phyloP scores from a whole-genome alignment of 2,329 filamentous ascomycete species.

The Metarhizium anisopliae region DNA sequence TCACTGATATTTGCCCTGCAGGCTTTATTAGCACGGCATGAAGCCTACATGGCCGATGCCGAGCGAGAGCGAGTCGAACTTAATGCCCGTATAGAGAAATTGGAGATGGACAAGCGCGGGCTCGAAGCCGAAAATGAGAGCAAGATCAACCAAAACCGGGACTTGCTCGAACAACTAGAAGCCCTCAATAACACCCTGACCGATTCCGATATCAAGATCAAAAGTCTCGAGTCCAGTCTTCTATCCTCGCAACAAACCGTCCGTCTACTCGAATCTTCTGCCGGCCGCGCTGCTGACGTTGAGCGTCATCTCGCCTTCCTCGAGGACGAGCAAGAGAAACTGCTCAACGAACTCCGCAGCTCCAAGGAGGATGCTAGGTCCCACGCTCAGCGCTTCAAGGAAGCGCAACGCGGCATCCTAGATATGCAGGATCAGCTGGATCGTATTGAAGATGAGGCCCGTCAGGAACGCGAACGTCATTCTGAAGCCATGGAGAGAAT shows the following conservation, averaged over 20 bases:
- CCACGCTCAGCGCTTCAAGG: conserved; percentile 74
- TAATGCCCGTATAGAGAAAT: conserved; percentile 59
- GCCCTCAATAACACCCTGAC: conserved; percentile 67
- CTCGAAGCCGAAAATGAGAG: conserved; percentile 70
- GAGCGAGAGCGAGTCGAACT: conserved; percentile 75
- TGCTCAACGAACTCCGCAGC: conserved; percentile 58
- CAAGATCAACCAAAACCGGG: conserved; percentile 75
- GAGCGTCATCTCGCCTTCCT: conserved; percentile 72
- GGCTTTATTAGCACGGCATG: conserved; percentile 86
- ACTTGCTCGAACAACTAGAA: conserved; percentile 76
- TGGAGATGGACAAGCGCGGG: conserved; percentile 65
- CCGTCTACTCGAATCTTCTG: conserved; percentile 63
- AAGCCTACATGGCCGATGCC: conserved; percentile 87
- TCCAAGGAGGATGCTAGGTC: conserved; percentile 69
- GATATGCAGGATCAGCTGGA: conserved; percentile 83
- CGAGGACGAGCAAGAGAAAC: conserved; percentile 68
- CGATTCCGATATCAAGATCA: conserved; percentile 73
- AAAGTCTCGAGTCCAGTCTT: conserved; percentile 66
- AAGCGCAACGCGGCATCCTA: conserved; percentile 69
- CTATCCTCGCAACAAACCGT: conserved; percentile 71
- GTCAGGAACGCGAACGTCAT: conserved; percentile 72
- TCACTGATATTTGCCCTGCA: conserved; percentile 67
- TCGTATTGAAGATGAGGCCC: conserved; percentile 74
- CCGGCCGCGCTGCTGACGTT: conserved; percentile 64
- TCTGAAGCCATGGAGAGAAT: conserved; percentile 72